A percentile compares a stretch with the other conserved stretches of the same genome.
Evolutionary conservation across 768 basidiomycete genomes (phyloP).

Genomic region (Nidularia pulvinata): DNA sequence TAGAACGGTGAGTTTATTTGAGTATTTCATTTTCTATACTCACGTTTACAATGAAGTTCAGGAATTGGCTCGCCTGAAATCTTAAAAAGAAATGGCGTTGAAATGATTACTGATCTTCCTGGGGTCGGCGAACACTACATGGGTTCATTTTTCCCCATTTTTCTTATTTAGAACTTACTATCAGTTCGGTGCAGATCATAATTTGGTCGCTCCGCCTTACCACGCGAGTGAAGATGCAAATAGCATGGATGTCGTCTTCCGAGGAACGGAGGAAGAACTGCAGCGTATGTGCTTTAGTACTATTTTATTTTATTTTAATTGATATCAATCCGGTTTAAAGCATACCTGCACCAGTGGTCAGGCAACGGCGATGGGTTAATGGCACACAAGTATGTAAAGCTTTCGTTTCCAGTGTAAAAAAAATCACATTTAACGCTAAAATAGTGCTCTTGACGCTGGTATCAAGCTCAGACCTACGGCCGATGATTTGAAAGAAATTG

Average conservation of each 20-base stretch:
- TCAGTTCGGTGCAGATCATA: slow-evolving; percentile 22
- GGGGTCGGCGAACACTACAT: slow-evolving; percentile 76
- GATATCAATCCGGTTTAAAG: neutral
- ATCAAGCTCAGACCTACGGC: slow-evolving; percentile 35
- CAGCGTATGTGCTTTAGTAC: slow-evolving; percentile 13
- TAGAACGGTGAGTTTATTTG: slow-evolving; percentile 28
- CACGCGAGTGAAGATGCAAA: slow-evolving; percentile 22
- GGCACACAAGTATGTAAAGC: neutral
- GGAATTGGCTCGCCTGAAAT: slow-evolving; percentile 59
- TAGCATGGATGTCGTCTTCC: slow-evolving; percentile 28
- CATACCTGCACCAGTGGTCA: neutral
- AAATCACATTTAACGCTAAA: neutral
- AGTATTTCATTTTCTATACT: neutral
- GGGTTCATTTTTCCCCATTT: slow-evolving; percentile 22
- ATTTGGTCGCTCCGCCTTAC: slow-evolving; percentile 21
- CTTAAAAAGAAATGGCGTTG: slow-evolving; percentile 46
- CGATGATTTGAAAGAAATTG: slow-evolving; percentile 31
- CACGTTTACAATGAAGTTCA: slow-evolving; percentile 15
- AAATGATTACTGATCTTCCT: slow-evolving; percentile 59
- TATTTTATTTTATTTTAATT: neutral
- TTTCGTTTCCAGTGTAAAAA: neutral
- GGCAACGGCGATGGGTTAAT: neutral
- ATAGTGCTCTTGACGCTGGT: slow-evolving; percentile 32
- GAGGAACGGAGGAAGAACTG: slow-evolving; percentile 18
- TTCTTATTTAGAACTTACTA: neutral